Evolutionary conservation across 768 basidiomycete genomes (phyloP), one percentile per base, ranked within the genome.

Genomic region (Boletus vermiculosoides): DNA sequence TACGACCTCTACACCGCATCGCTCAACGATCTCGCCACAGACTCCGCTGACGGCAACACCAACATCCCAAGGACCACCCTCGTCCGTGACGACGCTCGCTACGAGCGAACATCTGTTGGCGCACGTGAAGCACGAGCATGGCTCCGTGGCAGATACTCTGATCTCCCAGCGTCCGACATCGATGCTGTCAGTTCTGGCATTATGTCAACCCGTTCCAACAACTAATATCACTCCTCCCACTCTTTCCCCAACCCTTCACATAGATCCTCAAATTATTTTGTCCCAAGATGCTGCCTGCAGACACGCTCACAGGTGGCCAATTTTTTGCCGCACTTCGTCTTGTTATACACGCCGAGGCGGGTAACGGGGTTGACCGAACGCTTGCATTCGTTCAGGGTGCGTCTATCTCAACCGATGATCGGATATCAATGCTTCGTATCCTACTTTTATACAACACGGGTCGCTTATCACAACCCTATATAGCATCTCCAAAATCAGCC

Each of bases 311-410:
- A 11, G 84, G 85, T 1, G 85, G 86, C 16, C 86, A 92, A 63
- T 89, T 92, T 67, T 92, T 92, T 63, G 89, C 89, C 9, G 84
- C 80, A 0, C 73, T 90, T 23, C 74, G 90, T 40, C 81, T 92
- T 3, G 80, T 87, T 1, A 69, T 82, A 8, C 89, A 92, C 53
- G 81, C 76, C 36, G 78, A 83, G 63, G 64, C 64, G n/a, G 88
- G 88, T 12, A 83, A 80, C 55, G 78, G 82, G 9, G 70, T 88
- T 2, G 88, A 92, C 56, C 74, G 83, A 44, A 75, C 76, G 8
- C 78, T 92, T 30, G 88, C 86, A 0, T 92, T 92, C 60, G 79
- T 87, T 1, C 90, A 92, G 77, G 85, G 90, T 89, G 8, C 22
- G 33, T 56, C 25, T 30, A 4, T 22, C 18, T 23, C 31, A 25